Evolutionary conservation across 495 filamentous ascomycete species (phyloP).

Genomic region (Trichoderma gamsii): DNA sequence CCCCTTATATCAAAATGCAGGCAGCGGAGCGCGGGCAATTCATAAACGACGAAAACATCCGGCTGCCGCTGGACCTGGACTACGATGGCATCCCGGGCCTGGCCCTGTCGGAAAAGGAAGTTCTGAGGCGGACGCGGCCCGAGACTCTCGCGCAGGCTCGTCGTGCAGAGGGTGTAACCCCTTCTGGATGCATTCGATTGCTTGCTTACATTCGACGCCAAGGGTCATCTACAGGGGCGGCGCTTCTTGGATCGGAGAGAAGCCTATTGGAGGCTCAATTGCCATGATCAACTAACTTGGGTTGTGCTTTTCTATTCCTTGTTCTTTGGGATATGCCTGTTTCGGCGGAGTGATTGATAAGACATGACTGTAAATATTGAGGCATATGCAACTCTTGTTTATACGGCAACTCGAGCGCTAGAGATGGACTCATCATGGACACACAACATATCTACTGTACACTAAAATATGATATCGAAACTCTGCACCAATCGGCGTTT

Average conservation of each 20-base stretch:
- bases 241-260: not conserved
- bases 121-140: slow-evolving; percentile 63
- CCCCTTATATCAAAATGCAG: slow-evolving; percentile 74
- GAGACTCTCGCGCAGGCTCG: slow-evolving; percentile 84
- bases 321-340: too few relatives aligned
- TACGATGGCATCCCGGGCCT: slow-evolving; percentile 67
- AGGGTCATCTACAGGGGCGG: slow-evolving; percentile 16
- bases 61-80: slow-evolving; percentile 69
- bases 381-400: too few relatives aligned
- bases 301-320: too few relatives aligned
- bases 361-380: too few relatives aligned
- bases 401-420: too few relatives aligned
- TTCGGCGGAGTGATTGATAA: too few relatives aligned
- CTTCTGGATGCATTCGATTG: slow-evolving; percentile 51
- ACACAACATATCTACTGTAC: too few relatives aligned
- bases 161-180: slow-evolving; percentile 74
- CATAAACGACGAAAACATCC: slow-evolving; percentile 67
- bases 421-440: too few relatives aligned
- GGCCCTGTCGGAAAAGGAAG: slow-evolving; percentile 66
- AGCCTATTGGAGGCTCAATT: not conserved
- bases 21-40: slow-evolving; percentile 55
- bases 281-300: not conserved
- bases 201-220: slow-evolving; percentile 41
- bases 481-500: too few relatives aligned
- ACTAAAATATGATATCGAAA: too few relatives aligned